These are phyloP conservation scores for Pleurotus tuoliensis DNA, from an alignment of 768 basidiomycete genomes.

Conservation along the genomic window DNA sequence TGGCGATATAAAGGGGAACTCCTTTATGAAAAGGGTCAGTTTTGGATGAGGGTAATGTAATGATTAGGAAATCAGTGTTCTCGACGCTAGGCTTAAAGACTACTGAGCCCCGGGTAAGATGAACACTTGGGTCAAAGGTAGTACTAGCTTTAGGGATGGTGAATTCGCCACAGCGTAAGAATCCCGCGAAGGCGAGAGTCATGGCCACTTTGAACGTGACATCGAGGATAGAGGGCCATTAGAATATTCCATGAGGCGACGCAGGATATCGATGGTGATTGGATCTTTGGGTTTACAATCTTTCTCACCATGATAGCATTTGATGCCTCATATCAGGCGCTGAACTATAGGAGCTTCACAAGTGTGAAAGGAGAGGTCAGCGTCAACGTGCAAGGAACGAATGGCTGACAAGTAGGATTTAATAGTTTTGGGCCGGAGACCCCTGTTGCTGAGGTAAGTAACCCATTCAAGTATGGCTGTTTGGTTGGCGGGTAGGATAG, in stretches of 20 bases:
- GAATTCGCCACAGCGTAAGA: no score
- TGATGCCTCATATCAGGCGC: not conserved
- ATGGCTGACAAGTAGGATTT: no score
- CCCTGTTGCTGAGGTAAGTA: constrained; percentile 8
- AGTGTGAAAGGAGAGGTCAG: not conserved
- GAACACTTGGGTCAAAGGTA: not conserved
- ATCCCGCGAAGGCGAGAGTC: no score
- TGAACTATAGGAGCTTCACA: constrained; percentile 1
- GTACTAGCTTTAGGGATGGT: no score
- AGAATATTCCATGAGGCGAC: not conserved
- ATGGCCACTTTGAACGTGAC: not conserved
- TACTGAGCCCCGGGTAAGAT: not conserved
- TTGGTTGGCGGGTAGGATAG: constrained; percentile 14
- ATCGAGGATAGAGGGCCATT: not conserved
- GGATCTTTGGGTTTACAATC: not conserved
- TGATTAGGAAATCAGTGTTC: no score
- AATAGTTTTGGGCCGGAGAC: constrained; percentile 9
- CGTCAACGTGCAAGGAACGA: no score
- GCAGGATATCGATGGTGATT: not conserved
- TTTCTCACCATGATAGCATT: not conserved
- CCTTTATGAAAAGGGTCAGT: no score
- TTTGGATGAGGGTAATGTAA: no score
- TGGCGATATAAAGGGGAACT: constrained; percentile 12
- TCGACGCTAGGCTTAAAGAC: not conserved
- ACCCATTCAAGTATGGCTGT: constrained; percentile 19